Evolutionary conservation across 768 basidiomycete genomes (phyloP).

Genomic region (Hericium rajendrae): DNA sequence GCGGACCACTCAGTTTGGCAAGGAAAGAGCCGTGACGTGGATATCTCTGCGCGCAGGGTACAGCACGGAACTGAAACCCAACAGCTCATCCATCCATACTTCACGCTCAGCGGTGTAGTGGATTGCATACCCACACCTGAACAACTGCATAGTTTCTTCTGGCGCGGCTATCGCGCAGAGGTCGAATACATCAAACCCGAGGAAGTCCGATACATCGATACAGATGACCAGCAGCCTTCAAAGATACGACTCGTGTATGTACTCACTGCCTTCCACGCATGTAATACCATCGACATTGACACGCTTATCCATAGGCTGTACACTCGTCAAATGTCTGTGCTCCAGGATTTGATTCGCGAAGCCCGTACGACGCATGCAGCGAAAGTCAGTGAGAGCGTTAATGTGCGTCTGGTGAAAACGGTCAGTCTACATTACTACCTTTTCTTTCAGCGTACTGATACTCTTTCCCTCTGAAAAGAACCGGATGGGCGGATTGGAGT

Average conservation of each 20-base stretch:
- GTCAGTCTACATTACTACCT: background rate
- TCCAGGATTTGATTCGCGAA: background rate
- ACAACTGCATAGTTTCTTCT: background rate
- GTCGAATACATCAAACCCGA: background rate
- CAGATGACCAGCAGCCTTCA: background rate
- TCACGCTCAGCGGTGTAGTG: background rate
- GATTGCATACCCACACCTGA: background rate
- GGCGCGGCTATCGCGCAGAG: background rate
- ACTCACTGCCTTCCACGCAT: background rate
- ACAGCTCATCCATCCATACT: background rate
- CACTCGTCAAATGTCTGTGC: background rate
- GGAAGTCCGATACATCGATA: background rate
- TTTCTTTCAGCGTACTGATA: background rate
- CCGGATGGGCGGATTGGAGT: background rate
- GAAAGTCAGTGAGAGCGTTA: background rate
- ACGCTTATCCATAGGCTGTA: background rate
- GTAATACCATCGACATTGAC: background rate
- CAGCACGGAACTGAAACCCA: background rate
- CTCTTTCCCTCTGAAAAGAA: background rate
- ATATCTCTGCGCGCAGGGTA: background rate
- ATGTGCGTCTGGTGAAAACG: background rate
- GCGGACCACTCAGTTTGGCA: background rate
- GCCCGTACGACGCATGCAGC: background rate
- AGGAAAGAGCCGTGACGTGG: background rate
- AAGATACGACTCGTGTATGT: background rate